Evolutionary conservation across 2,329 filamentous ascomycete genomes (phyloP), one percentile per base, ranked within the genome.

Genomic region (Xylariomycetidae sp.): DNA sequence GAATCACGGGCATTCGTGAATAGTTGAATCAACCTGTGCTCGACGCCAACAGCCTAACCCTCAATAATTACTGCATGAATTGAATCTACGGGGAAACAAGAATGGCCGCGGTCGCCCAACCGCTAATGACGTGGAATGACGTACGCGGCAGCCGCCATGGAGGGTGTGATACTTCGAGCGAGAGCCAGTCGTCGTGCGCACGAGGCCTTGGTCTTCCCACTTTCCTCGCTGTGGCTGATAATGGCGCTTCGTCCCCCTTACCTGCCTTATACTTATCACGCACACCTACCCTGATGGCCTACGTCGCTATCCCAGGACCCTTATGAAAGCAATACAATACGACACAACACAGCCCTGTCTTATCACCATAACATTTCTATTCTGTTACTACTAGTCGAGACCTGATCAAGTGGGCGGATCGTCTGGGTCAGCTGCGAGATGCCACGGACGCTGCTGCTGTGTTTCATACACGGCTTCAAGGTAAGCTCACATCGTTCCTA

Each of bases 381-480:
- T 29, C n/a, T 24, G 10, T 13, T 24, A 19, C 22, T 10, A n/a
- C 10, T n/a, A 22, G 9, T 12, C 10, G n/a, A 17, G 13, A 14
- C 10, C 5, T 10, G 29, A 6, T 18, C 13, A 33, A 24, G 25
- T 31, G n/a, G 23, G 8, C 12, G 10, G 23, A 10, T 3, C 3
- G 7, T 16, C 27, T 3, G 6, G 31, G 2, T 20, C 22, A 27
- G 12, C 16, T 25, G 15, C 19, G 38, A 22, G 24, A 68, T 69
- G 66, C 43, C 62, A 31, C 64, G 67, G 32, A 82, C 80, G 15
- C 56, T 87, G 4, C 60, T 87, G 3, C 66, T 87, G 6, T 82
- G 79, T 53, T 86, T 85, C 53, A 76, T 87, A 31, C 82, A 87
- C 56, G 82, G 82, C 29, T 86, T 86, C 68, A 83, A 83, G 65